Conservation (phyloP, 148 eudicot genomes). For the Limonium bicolor region DNA sequence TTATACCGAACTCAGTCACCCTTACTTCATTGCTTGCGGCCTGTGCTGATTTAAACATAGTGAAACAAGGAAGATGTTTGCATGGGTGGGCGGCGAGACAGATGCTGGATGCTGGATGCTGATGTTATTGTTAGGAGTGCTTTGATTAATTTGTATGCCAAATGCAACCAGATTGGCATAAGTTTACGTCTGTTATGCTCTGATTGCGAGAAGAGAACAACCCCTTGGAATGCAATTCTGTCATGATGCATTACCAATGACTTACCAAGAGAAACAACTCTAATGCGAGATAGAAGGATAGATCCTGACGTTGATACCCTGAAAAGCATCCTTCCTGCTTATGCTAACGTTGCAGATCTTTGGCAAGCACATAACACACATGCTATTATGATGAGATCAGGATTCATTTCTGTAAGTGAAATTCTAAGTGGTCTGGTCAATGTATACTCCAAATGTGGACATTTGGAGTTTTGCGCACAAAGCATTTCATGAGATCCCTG, state of each 20-base stretch:
- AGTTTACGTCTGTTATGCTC: slow-evolving; percentile 36
- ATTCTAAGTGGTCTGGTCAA: slow-evolving; percentile 43
- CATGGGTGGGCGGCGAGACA: slow-evolving; percentile 43
- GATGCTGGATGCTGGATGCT: slow-evolving; percentile 38
- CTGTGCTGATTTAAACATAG: slow-evolving; percentile 43
- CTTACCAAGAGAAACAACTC: slow-evolving; percentile 40
- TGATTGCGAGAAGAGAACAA: slow-evolving; percentile 20
- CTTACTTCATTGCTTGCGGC: slow-evolving; percentile 54
- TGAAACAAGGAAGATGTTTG: slow-evolving; percentile 42
- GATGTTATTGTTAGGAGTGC: slow-evolving; percentile 56
- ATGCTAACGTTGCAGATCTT: slow-evolving; percentile 46
- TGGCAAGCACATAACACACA: slow-evolving; percentile 40
- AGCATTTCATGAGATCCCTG: slow-evolving; percentile 22
- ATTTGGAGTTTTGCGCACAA: slow-evolving; percentile 38
- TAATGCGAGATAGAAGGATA: slow-evolving; percentile 27
- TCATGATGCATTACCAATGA: slow-evolving; percentile 61
- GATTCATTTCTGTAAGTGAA: slow-evolving; percentile 17
- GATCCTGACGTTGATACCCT: slow-evolving; percentile 43
- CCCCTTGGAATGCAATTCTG: slow-evolving; percentile 59
- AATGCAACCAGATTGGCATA: slow-evolving; percentile 40
- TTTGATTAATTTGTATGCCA: slow-evolving; percentile 50
- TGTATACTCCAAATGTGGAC: slow-evolving; percentile 64
- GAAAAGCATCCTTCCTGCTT: slow-evolving; percentile 34
- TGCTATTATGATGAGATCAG: slow-evolving; percentile 16
- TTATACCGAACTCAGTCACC: slow-evolving; percentile 44